Evolutionary conservation across 306 rosid genomes (phyloP), one percentile per base, ranked within the genome.

Genomic region (Castanea mollissima): DNA sequence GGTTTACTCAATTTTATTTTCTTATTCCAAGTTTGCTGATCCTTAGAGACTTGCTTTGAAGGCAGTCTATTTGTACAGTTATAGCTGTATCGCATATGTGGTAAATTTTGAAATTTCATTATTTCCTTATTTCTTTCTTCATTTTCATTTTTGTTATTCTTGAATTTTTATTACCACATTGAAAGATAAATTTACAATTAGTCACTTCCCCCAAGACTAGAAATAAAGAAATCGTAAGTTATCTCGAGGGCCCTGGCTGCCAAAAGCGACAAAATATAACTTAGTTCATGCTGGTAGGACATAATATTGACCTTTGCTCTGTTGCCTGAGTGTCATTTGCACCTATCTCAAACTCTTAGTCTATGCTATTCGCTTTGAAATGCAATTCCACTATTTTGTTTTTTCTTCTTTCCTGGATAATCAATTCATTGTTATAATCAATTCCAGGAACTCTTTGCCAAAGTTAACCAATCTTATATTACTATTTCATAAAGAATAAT

Each of bases 11-110:
- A 46, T 67, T 29, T 4, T 54, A 7, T 34, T 54, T 54, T 55
- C 69, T 46, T 7, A 27, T 5, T 32, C 73, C 69, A 73, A 41
- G 29, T 56, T 73, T n/a, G 6, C 70, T 46, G 46, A 81, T 84
- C 34, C 12, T 71, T 25, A 12, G 35, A 11, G 67, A 77, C 38
- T 55, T 77, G 8, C 46, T 41, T 41, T 41, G 46, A 41, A 41
- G 54, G 16, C 16, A 49, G 54, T 49, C 54, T 49, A 49, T 49
- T 49, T 49, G 54, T 49, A 49, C 15, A 49, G 16, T 49, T 12
- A 49, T 49, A 10, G 54, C 54, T 49, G 54, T 49, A 49, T 49
- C 3, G 54, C 54, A 49, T 41, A 41, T 49, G 16, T 3, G 54
- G 54, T 49, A 49, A 49, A 49, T 12, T 13, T 49, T 49, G 54